phyloP scores from a whole-genome alignment of 768 basidiomycete genomes.

The Pleurotus giganteus region DNA sequence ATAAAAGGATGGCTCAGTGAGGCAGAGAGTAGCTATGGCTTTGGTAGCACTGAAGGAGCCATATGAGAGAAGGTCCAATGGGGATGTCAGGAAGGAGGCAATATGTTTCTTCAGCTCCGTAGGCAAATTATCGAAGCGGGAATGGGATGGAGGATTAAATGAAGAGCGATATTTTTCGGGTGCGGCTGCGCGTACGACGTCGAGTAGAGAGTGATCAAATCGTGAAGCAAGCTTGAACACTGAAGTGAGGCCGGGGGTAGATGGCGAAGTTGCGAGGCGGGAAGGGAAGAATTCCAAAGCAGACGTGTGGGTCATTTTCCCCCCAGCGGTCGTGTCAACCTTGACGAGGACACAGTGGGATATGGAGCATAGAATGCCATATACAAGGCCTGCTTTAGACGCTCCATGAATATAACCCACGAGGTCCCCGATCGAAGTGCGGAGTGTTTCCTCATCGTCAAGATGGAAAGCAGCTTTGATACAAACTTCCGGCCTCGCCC shows the following conservation, averaged over 20 bases:
- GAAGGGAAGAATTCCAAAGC: background rate
- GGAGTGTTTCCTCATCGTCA: background rate
- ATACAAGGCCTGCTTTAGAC: background rate
- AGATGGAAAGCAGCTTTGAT: background rate
- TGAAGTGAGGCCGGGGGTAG: background rate
- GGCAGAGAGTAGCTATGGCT: too few relatives aligned
- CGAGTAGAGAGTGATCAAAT: background rate
- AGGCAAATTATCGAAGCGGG: too few relatives aligned
- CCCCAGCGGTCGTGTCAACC: background rate
- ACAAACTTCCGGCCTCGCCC: background rate
- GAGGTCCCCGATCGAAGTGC: background rate
- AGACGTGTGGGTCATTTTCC: background rate
- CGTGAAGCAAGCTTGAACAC: background rate
- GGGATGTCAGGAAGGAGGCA: too few relatives aligned
- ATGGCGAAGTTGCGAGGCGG: background rate
- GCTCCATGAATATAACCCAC: background rate
- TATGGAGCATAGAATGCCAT: background rate
- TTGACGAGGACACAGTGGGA: background rate
- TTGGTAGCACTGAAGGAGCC: too few relatives aligned
- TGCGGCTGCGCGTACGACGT: background rate
- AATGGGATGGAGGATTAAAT: too few relatives aligned
- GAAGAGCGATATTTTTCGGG: too few relatives aligned
- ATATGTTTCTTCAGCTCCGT: too few relatives aligned
- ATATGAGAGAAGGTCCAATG: too few relatives aligned
- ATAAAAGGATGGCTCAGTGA: too few relatives aligned